Percentiles rank a stretch among this genome's conserved stretches.
phyloP scores from a whole-genome alignment of 495 filamentous ascomycete genomes.

The Podospora comata region DNA sequence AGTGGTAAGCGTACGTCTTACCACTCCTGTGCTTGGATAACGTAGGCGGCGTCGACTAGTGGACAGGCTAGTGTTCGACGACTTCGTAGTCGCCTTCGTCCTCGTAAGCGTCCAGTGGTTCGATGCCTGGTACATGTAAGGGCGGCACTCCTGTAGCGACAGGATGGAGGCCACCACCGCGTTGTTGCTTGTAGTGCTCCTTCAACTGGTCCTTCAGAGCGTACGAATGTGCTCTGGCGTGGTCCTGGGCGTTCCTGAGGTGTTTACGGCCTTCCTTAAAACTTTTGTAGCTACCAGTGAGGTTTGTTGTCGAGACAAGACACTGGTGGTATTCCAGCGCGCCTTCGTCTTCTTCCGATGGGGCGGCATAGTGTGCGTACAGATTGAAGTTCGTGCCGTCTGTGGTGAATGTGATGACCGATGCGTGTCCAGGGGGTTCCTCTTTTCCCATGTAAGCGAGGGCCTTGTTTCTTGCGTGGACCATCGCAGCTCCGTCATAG shows the following conservation, averaged over 20 bases:
- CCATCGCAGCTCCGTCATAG: conserved; percentile 35
- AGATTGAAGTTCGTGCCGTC: conserved; percentile 34
- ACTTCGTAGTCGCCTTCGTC: too few species aligned
- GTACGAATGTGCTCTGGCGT: conserved; percentile 25
- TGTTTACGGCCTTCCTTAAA: conserved; percentile 22
- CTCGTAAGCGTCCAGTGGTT: too few species aligned
- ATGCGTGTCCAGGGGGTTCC: conserved; percentile 30
- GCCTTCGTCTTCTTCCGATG: conserved; percentile 19
- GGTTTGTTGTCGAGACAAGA: conserved; percentile 21
- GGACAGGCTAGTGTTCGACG: too few species aligned
- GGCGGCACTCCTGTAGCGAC: neutral
- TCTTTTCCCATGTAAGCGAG: conserved; percentile 26
- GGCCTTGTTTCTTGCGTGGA: conserved; percentile 33
- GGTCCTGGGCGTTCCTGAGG: conserved; percentile 31
- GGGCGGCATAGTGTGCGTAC: conserved; percentile 34
- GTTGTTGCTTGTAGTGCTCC: conserved; percentile 24
- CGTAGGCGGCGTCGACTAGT: too few species aligned
- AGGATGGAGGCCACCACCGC: neutral
- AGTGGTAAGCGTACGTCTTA: too few species aligned
- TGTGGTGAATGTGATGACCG: conserved; percentile 36
- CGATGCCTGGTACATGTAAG: neutral
- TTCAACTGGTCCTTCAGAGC: conserved; percentile 27
- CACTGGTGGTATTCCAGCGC: conserved; percentile 36
- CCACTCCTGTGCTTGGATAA: too few species aligned
- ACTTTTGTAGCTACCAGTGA: conserved; percentile 19